Percentiles rank a stretch among this genome's conserved stretches.
phyloP scores from a whole-genome alignment of 306 rosid species.

The Cyclanthera cordifolia region DNA sequence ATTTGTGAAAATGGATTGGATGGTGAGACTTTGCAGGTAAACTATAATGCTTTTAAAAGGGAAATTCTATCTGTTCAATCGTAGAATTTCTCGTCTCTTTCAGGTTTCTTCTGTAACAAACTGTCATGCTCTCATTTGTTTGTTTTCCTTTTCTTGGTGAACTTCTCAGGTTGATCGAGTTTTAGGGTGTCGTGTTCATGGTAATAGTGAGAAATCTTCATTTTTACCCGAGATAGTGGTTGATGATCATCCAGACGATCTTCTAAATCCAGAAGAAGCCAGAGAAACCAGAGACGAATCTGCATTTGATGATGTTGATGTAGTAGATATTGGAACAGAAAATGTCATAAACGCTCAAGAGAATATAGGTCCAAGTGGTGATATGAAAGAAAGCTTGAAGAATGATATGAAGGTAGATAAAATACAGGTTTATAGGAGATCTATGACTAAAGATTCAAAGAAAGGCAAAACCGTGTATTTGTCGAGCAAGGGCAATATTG shows the following conservation, averaged over 20 bases:
- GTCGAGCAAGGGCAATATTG: constrained; percentile 25
- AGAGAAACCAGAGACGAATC: constrained; percentile 36
- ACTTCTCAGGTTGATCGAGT: constrained; percentile 80
- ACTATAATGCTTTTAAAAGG: constrained; percentile 14
- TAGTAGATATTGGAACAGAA: constrained; percentile 38
- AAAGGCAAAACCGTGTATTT: constrained; percentile 39
- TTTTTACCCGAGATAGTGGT: constrained; percentile 34
- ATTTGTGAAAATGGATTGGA: constrained; percentile 26
- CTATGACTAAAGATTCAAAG: constrained; percentile 49
- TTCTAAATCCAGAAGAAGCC: constrained; percentile 39
- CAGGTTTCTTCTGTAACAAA: not conserved
- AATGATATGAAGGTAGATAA: constrained; percentile 37
- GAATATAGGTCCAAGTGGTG: constrained; percentile 31
- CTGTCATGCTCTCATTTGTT: not conserved
- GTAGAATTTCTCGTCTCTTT: not conserved
- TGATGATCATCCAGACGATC: constrained; percentile 37
- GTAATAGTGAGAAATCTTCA: constrained; percentile 29
- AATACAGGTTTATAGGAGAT: constrained; percentile 64
- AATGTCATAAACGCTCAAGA: constrained; percentile 32
- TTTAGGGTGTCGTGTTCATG: constrained; percentile 79
- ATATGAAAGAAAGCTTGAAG: constrained; percentile 39
- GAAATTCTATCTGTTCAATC: constrained; percentile 10
- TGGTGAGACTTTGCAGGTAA: constrained; percentile 68
- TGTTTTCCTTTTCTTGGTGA: constrained; percentile 12
- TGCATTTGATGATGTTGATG: constrained; percentile 49